Evolutionary conservation across 2,329 filamentous ascomycete species (phyloP), one percentile per base, ranked within the genome.

Genomic region (Penicillium rolfsii): DNA sequence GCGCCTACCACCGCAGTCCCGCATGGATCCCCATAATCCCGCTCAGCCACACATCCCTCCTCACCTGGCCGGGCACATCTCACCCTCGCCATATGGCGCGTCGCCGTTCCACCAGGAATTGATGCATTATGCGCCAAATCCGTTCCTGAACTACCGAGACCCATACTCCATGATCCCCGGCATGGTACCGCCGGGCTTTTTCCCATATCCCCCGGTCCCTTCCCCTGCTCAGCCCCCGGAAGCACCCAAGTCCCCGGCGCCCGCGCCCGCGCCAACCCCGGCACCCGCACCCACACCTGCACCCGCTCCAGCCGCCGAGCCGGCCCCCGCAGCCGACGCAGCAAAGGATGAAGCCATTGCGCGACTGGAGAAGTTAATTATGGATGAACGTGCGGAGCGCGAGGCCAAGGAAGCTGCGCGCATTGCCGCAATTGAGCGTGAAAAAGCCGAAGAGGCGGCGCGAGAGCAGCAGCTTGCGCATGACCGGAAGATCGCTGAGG

Each of bases 301-400:
- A 3, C 59, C 68, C 3, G 66, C 63, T 12, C 59, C 61, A 5
- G 55, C 48, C 19, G 9, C 67, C 0, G 46, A 70, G 2, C 59
- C 68, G 4, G 66, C 64, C 12, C 54, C 60, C 3, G 54, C 63
- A 7, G 57, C 54, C 33, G 84, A 89, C 56, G 81, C 84, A 1
- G 84, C 76, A 5, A 80, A 81, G 61, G 79, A 81, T 49, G 82
- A 84, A 61, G 81, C 89, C 58, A 86, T 89, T 63, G 80, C 80
- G n/a, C 82, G 89, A 59, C 83, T 88, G 63, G 82, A 85, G 63
- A 83, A 89, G 67, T 75, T 91, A 60, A 81, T 84, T 48, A 58
- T 80, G 55, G 79, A 81, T 16, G 77, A 81, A 59, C 74, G 76
- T 52, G 71, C 64, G 11, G 78, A 80, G 22, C 74, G 77, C 36